Evolutionary conservation across 2,329 filamentous ascomycete genomes (phyloP).

Genomic region (Alternaria brassicicola): DNA sequence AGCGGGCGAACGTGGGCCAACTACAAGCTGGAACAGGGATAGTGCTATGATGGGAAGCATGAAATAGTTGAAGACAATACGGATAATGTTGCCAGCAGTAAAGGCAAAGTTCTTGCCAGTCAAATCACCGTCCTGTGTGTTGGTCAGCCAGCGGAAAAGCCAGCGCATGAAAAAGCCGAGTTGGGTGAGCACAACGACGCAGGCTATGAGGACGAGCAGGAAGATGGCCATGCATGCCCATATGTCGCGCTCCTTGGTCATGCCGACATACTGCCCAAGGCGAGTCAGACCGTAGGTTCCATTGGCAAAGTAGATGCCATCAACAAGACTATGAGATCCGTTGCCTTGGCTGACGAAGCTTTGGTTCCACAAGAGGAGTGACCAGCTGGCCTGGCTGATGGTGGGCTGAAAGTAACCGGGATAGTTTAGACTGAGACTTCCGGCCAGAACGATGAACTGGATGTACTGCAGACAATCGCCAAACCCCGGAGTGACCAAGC

Average conservation of each 20-base stretch:
- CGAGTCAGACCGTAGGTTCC: constrained; percentile 79
- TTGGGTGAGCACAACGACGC: constrained; percentile 73
- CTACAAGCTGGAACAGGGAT: constrained; percentile 89
- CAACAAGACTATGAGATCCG: constrained; percentile 70
- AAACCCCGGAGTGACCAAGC: constrained; percentile 93
- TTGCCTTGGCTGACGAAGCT: constrained; percentile 76
- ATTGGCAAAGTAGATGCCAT: constrained; percentile 86
- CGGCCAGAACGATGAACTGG: constrained; percentile 87
- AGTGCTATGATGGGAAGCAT: constrained; percentile 84
- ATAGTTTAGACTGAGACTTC: constrained; percentile 84
- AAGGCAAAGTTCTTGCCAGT: constrained; percentile 93
- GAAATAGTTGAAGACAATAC: constrained; percentile 91
- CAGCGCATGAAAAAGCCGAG: constrained; percentile 77
- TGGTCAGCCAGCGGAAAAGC: constrained; percentile 72
- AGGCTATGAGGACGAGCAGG: constrained; percentile 76
- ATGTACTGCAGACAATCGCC: constrained; percentile 97
- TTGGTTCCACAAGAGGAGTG: constrained; percentile 88
- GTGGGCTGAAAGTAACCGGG: constrained; percentile 94
- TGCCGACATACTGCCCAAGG: constrained; percentile 81
- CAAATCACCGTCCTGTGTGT: constrained; percentile 82
- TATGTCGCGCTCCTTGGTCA: constrained; percentile 76
- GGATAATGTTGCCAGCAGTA: constrained; percentile 62
- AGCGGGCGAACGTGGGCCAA: constrained; percentile 69
- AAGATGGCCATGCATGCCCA: constrained; percentile 96
- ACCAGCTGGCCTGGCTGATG: constrained; percentile 87